Percentiles rank a stretch among this genome's conserved stretches.
Conservation (phyloP, 441 rosid species). For the Gossypium aridum region DNA sequence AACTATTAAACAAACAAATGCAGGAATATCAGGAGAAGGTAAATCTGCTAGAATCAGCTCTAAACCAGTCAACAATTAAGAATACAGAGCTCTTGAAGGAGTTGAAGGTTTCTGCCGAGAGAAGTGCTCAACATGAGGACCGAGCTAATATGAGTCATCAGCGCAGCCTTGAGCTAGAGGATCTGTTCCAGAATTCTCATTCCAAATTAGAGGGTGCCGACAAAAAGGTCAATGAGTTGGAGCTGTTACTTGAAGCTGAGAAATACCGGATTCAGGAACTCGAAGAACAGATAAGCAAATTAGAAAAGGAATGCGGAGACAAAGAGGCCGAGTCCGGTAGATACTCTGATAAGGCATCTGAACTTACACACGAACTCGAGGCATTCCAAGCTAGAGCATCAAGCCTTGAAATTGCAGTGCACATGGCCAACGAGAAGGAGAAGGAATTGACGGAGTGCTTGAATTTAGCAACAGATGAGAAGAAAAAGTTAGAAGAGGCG, state of each 20-base stretch:
- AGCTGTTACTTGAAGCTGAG: constrained; percentile 84
- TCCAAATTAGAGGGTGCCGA: constrained; percentile 72
- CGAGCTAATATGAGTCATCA: constrained; percentile 67
- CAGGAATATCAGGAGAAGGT: constrained; percentile 51
- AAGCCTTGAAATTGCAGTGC: constrained; percentile 68
- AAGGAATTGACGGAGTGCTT: constrained; percentile 52
- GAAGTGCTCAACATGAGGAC: constrained; percentile 70
- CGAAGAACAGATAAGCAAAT: constrained; percentile 62
- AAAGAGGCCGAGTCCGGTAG: constrained; percentile 59
- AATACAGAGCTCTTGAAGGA: constrained; percentile 55
- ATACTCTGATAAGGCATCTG: constrained; percentile 41
- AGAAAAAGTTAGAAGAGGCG: constrained; percentile 59
- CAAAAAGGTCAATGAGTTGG: constrained; percentile 71
- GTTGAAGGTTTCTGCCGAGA: constrained; percentile 44
- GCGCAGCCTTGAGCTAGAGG: constrained; percentile 85
- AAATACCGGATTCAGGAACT: constrained; percentile 86
- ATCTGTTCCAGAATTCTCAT: constrained; percentile 65
- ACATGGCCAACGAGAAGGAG: constrained; percentile 57
- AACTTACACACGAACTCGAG: constrained; percentile 68
- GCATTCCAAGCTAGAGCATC: constrained; percentile 60
- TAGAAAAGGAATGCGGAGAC: constrained; percentile 61
- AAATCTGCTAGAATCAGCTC: constrained; percentile 48
- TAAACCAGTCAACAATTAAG: constrained; percentile 36
- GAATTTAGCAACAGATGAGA: constrained; percentile 49
- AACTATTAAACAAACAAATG: constrained; percentile 32